These are phyloP conservation scores for Cucurbitaria berberidis DNA, from an alignment of 2,329 filamentous ascomycete species.

Conservation along the genomic window DNA sequence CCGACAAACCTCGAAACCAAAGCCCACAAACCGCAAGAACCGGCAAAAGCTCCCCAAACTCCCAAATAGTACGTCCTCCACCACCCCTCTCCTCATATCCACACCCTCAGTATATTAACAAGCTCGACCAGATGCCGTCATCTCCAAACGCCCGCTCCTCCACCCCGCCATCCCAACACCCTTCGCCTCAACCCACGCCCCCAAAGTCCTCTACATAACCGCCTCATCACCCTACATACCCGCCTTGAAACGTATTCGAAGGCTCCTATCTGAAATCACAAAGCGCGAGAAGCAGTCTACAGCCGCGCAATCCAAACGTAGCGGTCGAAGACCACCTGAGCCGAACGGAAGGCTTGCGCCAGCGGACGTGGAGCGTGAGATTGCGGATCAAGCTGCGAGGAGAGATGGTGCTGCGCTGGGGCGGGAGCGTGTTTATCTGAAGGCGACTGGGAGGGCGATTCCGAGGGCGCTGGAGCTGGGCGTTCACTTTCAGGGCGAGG, in stretches of 20 bases:
- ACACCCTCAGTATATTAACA: slow-evolving; percentile 3
- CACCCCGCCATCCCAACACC: slow-evolving; percentile 62
- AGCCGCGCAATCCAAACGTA: slow-evolving; percentile 7
- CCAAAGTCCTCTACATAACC: slow-evolving; percentile 71
- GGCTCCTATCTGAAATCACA: slow-evolving; percentile 64
- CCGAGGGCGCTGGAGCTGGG: slow-evolving; percentile 67
- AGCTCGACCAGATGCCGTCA: slow-evolving; percentile 50
- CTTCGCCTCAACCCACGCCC: slow-evolving; percentile 55
- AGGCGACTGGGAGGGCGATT: slow-evolving; percentile 72
- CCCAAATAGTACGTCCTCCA: slow-evolving; percentile 27
- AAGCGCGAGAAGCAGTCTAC: slow-evolving; percentile 56
- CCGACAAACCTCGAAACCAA: slow-evolving; percentile 6
- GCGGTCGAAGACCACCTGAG: neutral
- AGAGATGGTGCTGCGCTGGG: slow-evolving; percentile 8
- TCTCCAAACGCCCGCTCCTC: slow-evolving; percentile 65
- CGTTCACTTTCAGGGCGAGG: slow-evolving; percentile 68
- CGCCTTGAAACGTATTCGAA: slow-evolving; percentile 68
- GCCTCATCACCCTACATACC: slow-evolving; percentile 71
- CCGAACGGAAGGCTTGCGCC: slow-evolving; percentile 37
- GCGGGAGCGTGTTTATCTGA: slow-evolving; percentile 63
- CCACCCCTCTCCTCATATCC: neutral
- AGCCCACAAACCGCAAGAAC: neutral
- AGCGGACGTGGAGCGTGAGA: slow-evolving; percentile 34
- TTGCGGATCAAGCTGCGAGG: slow-evolving; percentile 30
- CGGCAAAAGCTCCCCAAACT: slow-evolving; percentile 26